A percentile compares a stretch with the other conserved stretches of the same genome.
These are phyloP conservation scores for Scutellaria galericulata DNA, from an alignment of 257 asterid species.

Conservation along the genomic window DNA sequence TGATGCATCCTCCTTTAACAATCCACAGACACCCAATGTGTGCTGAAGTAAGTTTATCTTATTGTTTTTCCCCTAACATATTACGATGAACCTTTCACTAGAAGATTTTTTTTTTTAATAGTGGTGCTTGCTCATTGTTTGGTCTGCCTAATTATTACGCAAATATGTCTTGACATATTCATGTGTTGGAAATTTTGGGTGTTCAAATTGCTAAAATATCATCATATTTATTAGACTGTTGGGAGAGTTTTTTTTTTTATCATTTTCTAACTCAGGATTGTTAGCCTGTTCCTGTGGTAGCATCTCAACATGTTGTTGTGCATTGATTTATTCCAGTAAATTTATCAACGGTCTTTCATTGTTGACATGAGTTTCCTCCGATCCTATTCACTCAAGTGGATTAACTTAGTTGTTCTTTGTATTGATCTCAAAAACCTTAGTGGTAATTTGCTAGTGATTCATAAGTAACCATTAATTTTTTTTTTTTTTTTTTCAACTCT, in stretches of 20 bases:
- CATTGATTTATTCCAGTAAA: neutral
- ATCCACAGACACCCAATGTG: conserved; percentile 81
- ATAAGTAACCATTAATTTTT: too few species aligned
- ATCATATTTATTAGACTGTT: neutral
- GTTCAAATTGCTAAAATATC: neutral
- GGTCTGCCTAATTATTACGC: neutral
- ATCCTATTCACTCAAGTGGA: too few species aligned
- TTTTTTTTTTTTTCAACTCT: too few species aligned
- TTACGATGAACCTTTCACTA: neutral
- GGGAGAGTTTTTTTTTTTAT: neutral
- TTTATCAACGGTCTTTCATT: too few species aligned
- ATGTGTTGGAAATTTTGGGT: neutral
- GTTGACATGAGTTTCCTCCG: too few species aligned
- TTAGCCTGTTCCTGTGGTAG: neutral
- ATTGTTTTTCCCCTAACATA: neutral
- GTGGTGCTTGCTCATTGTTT: too few species aligned
- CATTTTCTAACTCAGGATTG: neutral
- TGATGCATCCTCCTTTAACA: conserved; percentile 82
- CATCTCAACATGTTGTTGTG: neutral
- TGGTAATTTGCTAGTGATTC: too few species aligned
- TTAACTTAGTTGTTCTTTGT: too few species aligned
- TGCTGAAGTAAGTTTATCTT: conserved; percentile 61
- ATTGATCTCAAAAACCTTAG: too few species aligned
- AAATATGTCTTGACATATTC: neutral
- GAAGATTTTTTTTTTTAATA: too few species aligned